A percentile compares a stretch with the other conserved stretches of the same genome.
phyloP scores from a whole-genome alignment of 1,284 basidiomycete species.

The Cryptococcus sp. region DNA sequence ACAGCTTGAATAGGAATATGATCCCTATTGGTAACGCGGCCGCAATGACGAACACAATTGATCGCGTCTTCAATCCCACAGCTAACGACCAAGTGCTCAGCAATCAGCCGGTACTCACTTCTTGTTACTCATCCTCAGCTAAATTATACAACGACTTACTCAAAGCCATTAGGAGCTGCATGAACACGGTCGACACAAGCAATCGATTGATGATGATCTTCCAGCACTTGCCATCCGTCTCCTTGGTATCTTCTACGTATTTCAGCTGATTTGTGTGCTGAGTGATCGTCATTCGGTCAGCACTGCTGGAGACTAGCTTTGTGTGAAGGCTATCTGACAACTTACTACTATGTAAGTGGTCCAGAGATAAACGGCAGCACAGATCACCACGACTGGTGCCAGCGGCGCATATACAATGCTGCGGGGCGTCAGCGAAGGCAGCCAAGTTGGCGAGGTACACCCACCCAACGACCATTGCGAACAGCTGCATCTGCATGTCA shows the following conservation, averaged over 20 bases:
- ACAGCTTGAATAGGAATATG: conserved; percentile 17
- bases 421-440: neutral
- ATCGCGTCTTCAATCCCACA: conserved; percentile 19
- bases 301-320: neutral
- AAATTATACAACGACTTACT: conserved; percentile 24
- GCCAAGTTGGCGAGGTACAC: neutral
- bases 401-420: conserved; percentile 37
- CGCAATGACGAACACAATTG: conserved; percentile 12
- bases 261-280: conserved; percentile 34
- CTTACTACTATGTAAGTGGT: conserved; percentile 35
- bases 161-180: conserved; percentile 39
- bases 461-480: conserved; percentile 40
- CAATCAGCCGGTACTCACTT: neutral
- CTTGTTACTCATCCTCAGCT: neutral
- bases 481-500: conserved; percentile 17
- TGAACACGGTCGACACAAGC: conserved; percentile 29
- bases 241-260: conserved; percentile 37
- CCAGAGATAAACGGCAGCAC: conserved; percentile 41
- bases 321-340: neutral
- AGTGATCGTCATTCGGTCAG: neutral
- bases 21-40: conserved; percentile 15
- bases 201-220: conserved; percentile 35
- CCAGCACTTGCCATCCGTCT: conserved; percentile 42
- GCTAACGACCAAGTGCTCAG: conserved; percentile 1
- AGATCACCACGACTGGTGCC: conserved; percentile 38